Conservation (phyloP, 2,329 filamentous ascomycete species). For the Coniochaeta sp. region DNA sequence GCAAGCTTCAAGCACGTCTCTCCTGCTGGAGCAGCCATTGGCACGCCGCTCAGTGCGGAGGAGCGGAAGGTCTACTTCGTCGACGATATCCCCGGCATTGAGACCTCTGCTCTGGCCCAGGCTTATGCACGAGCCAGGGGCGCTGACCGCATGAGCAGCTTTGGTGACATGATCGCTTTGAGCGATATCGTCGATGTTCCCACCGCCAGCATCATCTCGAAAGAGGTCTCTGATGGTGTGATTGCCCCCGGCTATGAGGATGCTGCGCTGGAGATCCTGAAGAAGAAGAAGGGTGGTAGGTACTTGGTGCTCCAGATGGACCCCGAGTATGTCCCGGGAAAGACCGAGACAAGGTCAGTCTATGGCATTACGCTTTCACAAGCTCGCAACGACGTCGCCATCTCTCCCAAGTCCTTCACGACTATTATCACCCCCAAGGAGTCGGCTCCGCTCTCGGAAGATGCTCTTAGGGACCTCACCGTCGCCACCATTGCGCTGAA, state of each 20-base stretch:
- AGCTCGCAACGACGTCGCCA: constrained; percentile 85
- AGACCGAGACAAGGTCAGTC: constrained; percentile 78
- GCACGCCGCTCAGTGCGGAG: constrained; percentile 73
- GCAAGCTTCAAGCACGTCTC: constrained; percentile 99
- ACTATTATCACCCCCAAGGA: constrained; percentile 84
- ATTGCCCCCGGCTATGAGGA: constrained; percentile 83
- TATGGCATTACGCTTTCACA: constrained; percentile 86
- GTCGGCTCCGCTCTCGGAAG: constrained; percentile 62
- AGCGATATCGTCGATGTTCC: constrained; percentile 85
- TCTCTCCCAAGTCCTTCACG: constrained; percentile 78
- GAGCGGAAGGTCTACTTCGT: constrained; percentile 99
- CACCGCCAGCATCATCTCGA: constrained; percentile 95
- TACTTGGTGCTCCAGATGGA: constrained; percentile 97
- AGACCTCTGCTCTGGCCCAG: constrained; percentile 79
- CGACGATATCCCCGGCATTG: constrained; percentile 84
- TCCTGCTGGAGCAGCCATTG: constrained; percentile 90
- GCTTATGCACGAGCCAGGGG: constrained; percentile 94
- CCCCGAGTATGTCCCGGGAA: constrained; percentile 70
- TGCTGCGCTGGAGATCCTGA: constrained; percentile 82
- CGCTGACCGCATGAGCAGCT: constrained; percentile 97
- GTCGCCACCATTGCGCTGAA: constrained; percentile 96
- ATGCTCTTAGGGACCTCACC: constrained; percentile 80
- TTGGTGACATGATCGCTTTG: constrained; percentile 91
- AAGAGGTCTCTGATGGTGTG: constrained; percentile 95
- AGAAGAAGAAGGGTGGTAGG: constrained; percentile 97